phyloP scores from a whole-genome alignment of 352 stramenopile genomes.

The Pythium myriotylum region DNA sequence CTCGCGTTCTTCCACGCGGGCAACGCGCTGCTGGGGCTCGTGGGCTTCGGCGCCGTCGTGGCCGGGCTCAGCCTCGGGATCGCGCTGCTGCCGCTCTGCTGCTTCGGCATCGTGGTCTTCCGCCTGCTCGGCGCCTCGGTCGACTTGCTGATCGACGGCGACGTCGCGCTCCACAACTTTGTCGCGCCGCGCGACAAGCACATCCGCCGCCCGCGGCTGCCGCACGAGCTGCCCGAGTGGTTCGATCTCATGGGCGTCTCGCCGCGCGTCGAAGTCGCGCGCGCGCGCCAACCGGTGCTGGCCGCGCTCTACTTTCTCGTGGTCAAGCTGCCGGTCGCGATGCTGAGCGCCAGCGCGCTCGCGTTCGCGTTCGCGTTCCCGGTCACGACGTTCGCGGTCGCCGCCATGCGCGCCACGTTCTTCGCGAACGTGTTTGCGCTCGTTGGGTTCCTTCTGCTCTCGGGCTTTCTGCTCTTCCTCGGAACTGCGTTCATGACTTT shows the following conservation, averaged over 20 bases:
- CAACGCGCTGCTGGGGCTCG: slow-evolving; percentile 18
- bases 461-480: slow-evolving; percentile 2
- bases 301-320: slow-evolving; percentile 4
- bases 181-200: slow-evolving; percentile 2
- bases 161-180: slow-evolving; percentile 25
- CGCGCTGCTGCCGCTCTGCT: slow-evolving; percentile 17
- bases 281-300: background rate
- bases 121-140: slow-evolving; percentile 9
- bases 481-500: slow-evolving; percentile 19
- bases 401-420: slow-evolving; percentile 5
- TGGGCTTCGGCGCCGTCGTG: slow-evolving; percentile 12
- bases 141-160: slow-evolving; percentile 1
- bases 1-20: slow-evolving; percentile 13
- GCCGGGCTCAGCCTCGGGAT: slow-evolving; percentile 1
- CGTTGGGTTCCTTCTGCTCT: slow-evolving; percentile 6
- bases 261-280: background rate
- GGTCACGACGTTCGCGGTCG: slow-evolving; percentile 3
- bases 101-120: slow-evolving; percentile 22
- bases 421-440: background rate
- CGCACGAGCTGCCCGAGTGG: background rate
- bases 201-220: background rate
- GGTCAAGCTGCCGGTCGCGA: slow-evolving; percentile 6
- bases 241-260: background rate
- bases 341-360: background rate
- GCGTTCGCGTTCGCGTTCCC: slow-evolving; percentile 10